Conservation (phyloP, 1,284 basidiomycete species). For the Violaceomyces palustris region DNA sequence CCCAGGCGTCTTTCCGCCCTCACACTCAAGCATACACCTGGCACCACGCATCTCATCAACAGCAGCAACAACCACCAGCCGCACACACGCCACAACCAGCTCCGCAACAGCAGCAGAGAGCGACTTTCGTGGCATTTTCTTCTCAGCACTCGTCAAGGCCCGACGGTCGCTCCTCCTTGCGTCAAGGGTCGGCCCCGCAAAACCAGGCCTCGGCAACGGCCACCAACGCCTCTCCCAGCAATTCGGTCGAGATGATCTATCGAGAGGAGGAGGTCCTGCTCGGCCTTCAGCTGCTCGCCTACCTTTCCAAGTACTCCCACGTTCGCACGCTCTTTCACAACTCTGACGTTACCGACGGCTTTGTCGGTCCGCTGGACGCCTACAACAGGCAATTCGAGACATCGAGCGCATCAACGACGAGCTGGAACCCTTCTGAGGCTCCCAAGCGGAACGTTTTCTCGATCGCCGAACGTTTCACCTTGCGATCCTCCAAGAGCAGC, state of each 20-base stretch:
- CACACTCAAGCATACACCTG: too few relatives aligned
- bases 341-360: slow-evolving; percentile 32
- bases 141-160: too few relatives aligned
- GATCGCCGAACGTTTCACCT: slow-evolving; percentile 91
- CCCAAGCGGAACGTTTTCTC: slow-evolving; percentile 67
- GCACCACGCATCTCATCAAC: slow-evolving; percentile 4
- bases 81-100: slow-evolving; percentile 6
- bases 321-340: slow-evolving; percentile 90
- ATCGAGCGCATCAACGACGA: slow-evolving; percentile 21
- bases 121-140: too few relatives aligned
- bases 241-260: slow-evolving; percentile 59
- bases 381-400: slow-evolving; percentile 25
- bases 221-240: slow-evolving; percentile 12
- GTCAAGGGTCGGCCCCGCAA: too few relatives aligned
- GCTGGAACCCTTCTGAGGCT: slow-evolving; percentile 41
- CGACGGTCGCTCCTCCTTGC: too few relatives aligned
- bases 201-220: too few relatives aligned
- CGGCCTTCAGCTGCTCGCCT: slow-evolving; percentile 85
- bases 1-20: too few relatives aligned
- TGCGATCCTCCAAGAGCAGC: slow-evolving; percentile 70
- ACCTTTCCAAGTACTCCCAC: slow-evolving; percentile 95
- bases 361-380: slow-evolving; percentile 35
- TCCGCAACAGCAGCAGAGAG: too few relatives aligned
- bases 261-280: slow-evolving; percentile 91
- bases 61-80: slow-evolving; percentile 1